Conservation (phyloP, 1,139 yeast species). For the Kluyveromyces sp. region DNA sequence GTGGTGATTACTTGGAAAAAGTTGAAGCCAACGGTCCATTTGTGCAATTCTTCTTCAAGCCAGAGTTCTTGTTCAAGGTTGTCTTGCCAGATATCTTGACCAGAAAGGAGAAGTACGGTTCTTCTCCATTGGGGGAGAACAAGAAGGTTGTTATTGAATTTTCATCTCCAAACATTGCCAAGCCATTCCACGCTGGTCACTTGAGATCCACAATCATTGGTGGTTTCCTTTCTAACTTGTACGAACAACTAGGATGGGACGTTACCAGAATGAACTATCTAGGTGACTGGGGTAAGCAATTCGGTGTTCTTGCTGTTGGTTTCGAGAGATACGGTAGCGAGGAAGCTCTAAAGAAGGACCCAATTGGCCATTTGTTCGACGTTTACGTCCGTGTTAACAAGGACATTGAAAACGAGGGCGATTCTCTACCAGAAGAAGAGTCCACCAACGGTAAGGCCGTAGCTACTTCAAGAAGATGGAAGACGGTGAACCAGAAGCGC, state of each 20-base stretch:
- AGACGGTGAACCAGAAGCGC: constrained; percentile 79
- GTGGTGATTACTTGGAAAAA: constrained; percentile 57
- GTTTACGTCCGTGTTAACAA: constrained; percentile 85
- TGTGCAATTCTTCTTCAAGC: constrained; percentile 78
- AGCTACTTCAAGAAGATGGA: constrained; percentile 87
- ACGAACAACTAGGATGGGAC: constrained; percentile 85
- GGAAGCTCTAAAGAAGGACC: constrained; percentile 62
- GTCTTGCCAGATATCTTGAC: constrained; percentile 66
- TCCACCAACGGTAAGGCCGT: constrained; percentile 84
- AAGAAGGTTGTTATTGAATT: constrained; percentile 79
- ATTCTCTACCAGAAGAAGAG: constrained; percentile 42
- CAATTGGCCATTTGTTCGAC: constrained; percentile 90
- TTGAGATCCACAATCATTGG: constrained; percentile 97
- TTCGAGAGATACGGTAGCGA: constrained; percentile 79
- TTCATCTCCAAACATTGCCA: constrained; percentile 96
- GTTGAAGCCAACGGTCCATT: constrained; percentile 87
- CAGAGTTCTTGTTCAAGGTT: constrained; percentile 54
- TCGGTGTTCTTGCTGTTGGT: constrained; percentile 92
- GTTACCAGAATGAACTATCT: constrained; percentile 86
- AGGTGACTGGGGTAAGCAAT: constrained; percentile 99
- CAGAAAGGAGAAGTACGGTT: constrained; percentile 59
- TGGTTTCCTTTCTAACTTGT: constrained; percentile 86
- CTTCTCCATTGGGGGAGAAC: constrained; percentile 64
- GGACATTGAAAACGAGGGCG: constrained; percentile 74
- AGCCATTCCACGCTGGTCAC: constrained; percentile 99